A percentile compares a stretch with the other conserved stretches of the same genome.
phyloP scores from a whole-genome alignment of 345 rosid genomes.

The Citropsis articulata region DNA sequence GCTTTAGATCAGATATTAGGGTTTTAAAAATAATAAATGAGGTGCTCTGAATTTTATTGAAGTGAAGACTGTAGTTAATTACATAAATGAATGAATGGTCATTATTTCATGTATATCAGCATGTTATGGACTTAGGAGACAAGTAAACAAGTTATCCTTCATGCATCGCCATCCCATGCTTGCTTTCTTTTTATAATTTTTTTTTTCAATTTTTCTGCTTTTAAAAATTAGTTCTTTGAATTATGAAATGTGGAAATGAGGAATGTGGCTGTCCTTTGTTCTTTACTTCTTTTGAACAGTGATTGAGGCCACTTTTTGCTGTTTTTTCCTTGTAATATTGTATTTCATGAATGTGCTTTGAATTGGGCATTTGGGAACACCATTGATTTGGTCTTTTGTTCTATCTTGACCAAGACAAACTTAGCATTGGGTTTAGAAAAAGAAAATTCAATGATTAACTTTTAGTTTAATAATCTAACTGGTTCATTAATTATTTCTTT shows the following conservation, averaged over 20 bases:
- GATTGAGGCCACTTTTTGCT: conserved; percentile 14
- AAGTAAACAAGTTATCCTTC: conserved; percentile 30
- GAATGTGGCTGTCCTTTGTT: conserved; percentile 22
- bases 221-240: neutral
- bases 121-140: conserved; percentile 40
- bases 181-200: neutral
- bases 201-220: neutral
- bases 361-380: conserved; percentile 2
- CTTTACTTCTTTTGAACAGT: neutral
- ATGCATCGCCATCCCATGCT: neutral
- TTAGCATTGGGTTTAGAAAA: conserved; percentile 8
- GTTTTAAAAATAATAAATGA: neutral
- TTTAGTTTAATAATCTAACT: neutral
- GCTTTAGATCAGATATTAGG: no score
- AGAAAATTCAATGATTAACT: conserved; percentile 10
- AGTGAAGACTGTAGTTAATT: conserved; percentile 9
- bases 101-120: conserved; percentile 21
- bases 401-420: conserved; percentile 19
- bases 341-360: neutral
- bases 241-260: conserved; percentile 20
- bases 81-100: conserved; percentile 15
- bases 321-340: neutral
- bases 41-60: neutral
- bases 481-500: neutral
- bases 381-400: conserved; percentile 14